phyloP scores from a whole-genome alignment of 2,329 filamentous ascomycete genomes.

The Eutypa lata region DNA sequence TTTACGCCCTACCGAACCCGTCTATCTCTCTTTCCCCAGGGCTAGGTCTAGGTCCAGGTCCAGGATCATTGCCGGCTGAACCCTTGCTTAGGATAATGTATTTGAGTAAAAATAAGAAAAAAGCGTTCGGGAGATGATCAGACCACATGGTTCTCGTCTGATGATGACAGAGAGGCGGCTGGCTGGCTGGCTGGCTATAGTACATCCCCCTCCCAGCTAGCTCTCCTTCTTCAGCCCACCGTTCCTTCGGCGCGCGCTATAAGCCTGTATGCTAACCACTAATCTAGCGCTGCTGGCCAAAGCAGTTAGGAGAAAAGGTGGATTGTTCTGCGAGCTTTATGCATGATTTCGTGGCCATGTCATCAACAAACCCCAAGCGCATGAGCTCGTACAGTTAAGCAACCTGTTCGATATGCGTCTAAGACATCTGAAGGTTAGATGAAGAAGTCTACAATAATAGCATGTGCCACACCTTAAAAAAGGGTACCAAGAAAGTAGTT shows the following conservation, averaged over 20 bases:
- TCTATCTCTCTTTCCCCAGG: background rate
- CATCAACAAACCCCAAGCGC: slow-evolving; percentile 32
- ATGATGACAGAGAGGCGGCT: background rate
- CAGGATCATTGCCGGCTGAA: background rate
- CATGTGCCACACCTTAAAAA: slow-evolving; percentile 4
- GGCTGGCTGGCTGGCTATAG: background rate
- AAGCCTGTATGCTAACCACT: slow-evolving; percentile 18
- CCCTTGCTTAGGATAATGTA: background rate
- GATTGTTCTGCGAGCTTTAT: slow-evolving; percentile 36
- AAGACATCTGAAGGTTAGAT: slow-evolving; percentile 15
- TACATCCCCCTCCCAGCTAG: background rate
- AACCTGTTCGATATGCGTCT: slow-evolving; percentile 24
- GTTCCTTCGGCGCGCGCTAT: background rate
- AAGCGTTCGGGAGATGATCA: background rate
- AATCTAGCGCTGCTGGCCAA: slow-evolving; percentile 23
- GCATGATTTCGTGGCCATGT: slow-evolving; percentile 45
- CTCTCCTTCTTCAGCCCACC: background rate
- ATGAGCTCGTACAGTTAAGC: slow-evolving; percentile 31
- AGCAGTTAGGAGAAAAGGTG: slow-evolving; percentile 23
- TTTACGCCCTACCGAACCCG: background rate
- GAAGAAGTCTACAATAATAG: slow-evolving; percentile 9
- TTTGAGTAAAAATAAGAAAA: background rate
- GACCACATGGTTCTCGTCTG: background rate
- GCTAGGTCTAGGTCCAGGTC: background rate
- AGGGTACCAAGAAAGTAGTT: slow-evolving; percentile 9